Percentiles rank a stretch among this genome's conserved stretches.
Evolutionary conservation across 164 flowering plant genomes (phyloP).

Genomic region (Piper betle): DNA sequence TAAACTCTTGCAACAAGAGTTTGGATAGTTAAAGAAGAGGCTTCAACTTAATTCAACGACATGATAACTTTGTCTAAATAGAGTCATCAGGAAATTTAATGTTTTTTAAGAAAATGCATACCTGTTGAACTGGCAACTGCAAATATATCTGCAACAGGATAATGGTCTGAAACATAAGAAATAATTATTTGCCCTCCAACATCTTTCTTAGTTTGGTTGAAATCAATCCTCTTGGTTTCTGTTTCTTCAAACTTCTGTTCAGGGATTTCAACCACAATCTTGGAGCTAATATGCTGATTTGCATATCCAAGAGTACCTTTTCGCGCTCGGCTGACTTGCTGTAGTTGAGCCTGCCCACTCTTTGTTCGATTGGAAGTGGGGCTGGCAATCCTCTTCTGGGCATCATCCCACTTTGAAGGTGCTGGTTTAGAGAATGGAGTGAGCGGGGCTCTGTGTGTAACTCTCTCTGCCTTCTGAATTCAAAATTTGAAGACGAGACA

Average conservation of each 20-base stretch:
- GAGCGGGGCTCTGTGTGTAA: no score
- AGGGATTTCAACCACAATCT: slow-evolving; percentile 55
- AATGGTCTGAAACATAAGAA: slow-evolving; percentile 34
- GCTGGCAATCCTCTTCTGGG: slow-evolving; percentile 89
- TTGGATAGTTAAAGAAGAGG: background rate
- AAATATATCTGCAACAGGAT: slow-evolving; percentile 34
- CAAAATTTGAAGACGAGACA: slow-evolving; percentile 31
- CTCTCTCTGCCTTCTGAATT: slow-evolving; percentile 68
- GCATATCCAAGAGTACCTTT: slow-evolving; percentile 33
- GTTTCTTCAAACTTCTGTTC: slow-evolving; percentile 53
- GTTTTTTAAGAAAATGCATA: slow-evolving; percentile 17
- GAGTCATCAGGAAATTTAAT: no score
- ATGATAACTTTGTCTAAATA: no score
- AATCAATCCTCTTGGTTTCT: slow-evolving; percentile 62
- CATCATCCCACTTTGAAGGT: slow-evolving; percentile 97
- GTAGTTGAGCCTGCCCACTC: slow-evolving; percentile 25
- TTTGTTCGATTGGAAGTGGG: slow-evolving; percentile 49
- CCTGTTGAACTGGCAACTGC: slow-evolving; percentile 40
- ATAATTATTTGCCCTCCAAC: slow-evolving; percentile 30
- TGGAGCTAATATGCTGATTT: slow-evolving; percentile 36
- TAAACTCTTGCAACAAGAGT: background rate
- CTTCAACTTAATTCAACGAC: background rate
- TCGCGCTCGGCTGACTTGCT: slow-evolving; percentile 22
- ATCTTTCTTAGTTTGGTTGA: slow-evolving; percentile 33
- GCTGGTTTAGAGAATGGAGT: no score